These are phyloP conservation scores for Cytidiella melzeri DNA, from an alignment of 768 basidiomycete species.

Conservation along the genomic window DNA sequence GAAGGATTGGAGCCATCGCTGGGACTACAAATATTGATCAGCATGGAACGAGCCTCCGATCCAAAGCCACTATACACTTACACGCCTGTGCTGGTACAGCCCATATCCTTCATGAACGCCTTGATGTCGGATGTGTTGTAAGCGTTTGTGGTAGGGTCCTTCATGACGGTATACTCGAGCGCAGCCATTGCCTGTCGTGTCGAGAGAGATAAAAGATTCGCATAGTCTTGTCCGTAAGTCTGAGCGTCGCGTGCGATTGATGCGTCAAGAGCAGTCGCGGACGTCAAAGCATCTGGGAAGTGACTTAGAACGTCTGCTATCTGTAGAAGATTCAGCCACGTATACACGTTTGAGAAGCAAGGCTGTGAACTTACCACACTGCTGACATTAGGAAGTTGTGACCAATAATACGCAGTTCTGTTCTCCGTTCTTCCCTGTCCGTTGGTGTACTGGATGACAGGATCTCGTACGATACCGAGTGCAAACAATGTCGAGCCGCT, in stretches of 20 bases:
- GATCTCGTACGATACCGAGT: not conserved
- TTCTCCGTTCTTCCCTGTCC: not conserved
- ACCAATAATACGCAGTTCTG: not conserved
- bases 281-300: not conserved
- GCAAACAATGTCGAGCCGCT: not conserved
- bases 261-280: not conserved
- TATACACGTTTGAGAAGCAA: not conserved
- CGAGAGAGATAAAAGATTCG: not conserved
- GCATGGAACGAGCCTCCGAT: too few species aligned
- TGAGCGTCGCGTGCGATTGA: not conserved
- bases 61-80: not conserved
- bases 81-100: not conserved
- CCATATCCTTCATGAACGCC: slow-evolving; percentile 19
- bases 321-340: not conserved
- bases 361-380: not conserved
- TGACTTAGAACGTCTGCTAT: not conserved
- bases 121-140: slow-evolving; percentile 22
- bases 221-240: not conserved
- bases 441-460: not conserved
- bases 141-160: not conserved
- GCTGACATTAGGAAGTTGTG: not conserved
- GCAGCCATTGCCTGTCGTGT: not conserved
- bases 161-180: not conserved
- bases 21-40: too few species aligned
- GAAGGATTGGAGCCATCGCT: too few species aligned